Conservation (phyloP, 2,329 filamentous ascomycete species). For the Alternaria gansuensis region DNA sequence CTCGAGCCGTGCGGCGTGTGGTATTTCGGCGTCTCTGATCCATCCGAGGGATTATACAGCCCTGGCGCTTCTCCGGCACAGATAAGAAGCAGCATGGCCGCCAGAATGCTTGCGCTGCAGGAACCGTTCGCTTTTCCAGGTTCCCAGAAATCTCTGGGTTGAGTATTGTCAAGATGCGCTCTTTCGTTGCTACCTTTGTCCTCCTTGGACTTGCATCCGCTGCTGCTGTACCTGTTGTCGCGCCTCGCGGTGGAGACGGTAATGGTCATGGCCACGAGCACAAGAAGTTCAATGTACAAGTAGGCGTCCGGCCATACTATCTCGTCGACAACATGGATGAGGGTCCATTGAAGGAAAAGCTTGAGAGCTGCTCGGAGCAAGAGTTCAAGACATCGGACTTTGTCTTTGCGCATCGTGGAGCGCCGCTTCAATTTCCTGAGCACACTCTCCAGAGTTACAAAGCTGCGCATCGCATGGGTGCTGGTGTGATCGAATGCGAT, state of each 20-base stretch:
- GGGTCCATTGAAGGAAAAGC: slow-evolving; percentile 48
- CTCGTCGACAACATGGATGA: slow-evolving; percentile 53
- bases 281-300: slow-evolving; percentile 46
- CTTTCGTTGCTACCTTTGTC: slow-evolving; percentile 39
- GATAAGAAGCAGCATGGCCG: slow-evolving; percentile 38
- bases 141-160: slow-evolving; percentile 15
- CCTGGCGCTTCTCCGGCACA: slow-evolving; percentile 12
- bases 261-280: slow-evolving; percentile 23
- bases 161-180: slow-evolving; percentile 38
- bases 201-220: slow-evolving; percentile 42
- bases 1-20: slow-evolving; percentile 27
- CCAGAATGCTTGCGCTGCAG: slow-evolving; percentile 26
- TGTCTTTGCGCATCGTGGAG: slow-evolving; percentile 50
- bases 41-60: slow-evolving; percentile 19
- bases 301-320: slow-evolving; percentile 51
- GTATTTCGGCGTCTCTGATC: slow-evolving; percentile 16
- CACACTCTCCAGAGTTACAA: slow-evolving; percentile 45
- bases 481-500: slow-evolving; percentile 52
- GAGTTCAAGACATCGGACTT: slow-evolving; percentile 49
- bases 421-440: slow-evolving; percentile 50
- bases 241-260: slow-evolving; percentile 24
- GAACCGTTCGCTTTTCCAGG: slow-evolving; percentile 26
- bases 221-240: slow-evolving; percentile 40
- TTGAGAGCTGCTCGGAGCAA: slow-evolving; percentile 50
- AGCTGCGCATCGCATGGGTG: slow-evolving; percentile 49